Percentiles rank a stretch among this genome's conserved stretches.
phyloP scores from a whole-genome alignment of 2,329 filamentous ascomycete species.

The Fusarium beomiforme region DNA sequence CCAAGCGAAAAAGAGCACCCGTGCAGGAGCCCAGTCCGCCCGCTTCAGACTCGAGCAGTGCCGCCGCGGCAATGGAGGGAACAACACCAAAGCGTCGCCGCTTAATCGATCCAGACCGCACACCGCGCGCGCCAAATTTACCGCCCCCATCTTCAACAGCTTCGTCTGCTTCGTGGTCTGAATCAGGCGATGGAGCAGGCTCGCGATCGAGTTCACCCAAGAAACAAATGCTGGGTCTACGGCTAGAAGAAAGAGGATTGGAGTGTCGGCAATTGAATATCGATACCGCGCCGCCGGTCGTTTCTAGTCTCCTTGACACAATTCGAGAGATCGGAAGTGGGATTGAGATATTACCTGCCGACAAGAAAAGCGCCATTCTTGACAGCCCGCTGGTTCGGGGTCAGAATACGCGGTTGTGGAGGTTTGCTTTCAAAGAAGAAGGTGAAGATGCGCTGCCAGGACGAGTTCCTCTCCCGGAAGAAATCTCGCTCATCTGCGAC shows the following conservation, averaged over 20 bases:
- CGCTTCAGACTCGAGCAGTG: not conserved
- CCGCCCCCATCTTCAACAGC: not conserved
- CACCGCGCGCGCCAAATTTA: not conserved
- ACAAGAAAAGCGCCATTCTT: not conserved
- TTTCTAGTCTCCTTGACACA: not conserved
- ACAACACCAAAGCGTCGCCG: not conserved
- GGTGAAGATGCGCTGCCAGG: slow-evolving; percentile 8
- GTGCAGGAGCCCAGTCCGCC: not conserved
- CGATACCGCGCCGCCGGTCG: not conserved
- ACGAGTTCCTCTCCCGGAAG: slow-evolving; percentile 3
- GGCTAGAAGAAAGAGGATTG: slow-evolving; percentile 15
- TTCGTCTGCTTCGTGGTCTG: slow-evolving; percentile 11
- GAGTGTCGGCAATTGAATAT: slow-evolving; percentile 8
- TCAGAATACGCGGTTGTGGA: slow-evolving; percentile 8
- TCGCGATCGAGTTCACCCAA: slow-evolving; percentile 27
- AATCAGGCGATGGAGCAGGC: not conserved
- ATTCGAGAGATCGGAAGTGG: slow-evolving; percentile 19
- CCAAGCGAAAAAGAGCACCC: slow-evolving; percentile 5
- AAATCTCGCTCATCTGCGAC: slow-evolving; percentile 5
- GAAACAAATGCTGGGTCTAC: slow-evolving; percentile 23
- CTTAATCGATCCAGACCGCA: not conserved
- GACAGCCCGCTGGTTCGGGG: not conserved
- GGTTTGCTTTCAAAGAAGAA: slow-evolving; percentile 13
- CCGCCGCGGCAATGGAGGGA: not conserved
- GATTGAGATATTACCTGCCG: slow-evolving; percentile 18